Conservation (phyloP, 306 rosid species). For the Dalbergia cochinchinensis region DNA sequence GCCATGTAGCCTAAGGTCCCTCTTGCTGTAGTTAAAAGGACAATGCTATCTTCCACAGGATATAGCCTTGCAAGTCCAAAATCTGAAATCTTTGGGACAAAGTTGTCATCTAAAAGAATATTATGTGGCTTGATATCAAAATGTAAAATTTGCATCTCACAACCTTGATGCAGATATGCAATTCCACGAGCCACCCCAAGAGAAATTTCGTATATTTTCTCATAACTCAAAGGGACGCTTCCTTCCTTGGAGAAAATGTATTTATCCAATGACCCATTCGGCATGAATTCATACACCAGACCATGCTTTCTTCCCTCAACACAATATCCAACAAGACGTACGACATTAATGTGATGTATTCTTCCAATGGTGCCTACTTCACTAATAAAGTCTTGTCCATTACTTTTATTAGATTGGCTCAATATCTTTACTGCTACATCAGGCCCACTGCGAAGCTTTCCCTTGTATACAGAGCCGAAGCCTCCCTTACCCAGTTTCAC, state of each 20-base stretch:
- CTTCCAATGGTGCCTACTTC: constrained; percentile 43
- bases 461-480: constrained; percentile 28
- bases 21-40: constrained; percentile 32
- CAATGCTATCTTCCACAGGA: not conserved
- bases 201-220: constrained; percentile 24
- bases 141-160: constrained; percentile 43
- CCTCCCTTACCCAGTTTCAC: constrained; percentile 49
- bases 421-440: constrained; percentile 42
- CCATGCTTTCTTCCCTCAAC: constrained; percentile 23
- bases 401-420: not conserved
- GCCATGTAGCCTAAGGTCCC: constrained; percentile 44
- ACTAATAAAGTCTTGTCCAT: constrained; percentile 44
- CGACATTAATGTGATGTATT: constrained; percentile 35
- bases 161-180: constrained; percentile 39
- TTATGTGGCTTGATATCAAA: constrained; percentile 41
- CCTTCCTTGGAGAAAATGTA: constrained; percentile 25
- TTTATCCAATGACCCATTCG: constrained; percentile 47
- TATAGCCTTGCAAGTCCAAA: constrained; percentile 45
- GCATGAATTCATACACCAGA: constrained; percentile 45
- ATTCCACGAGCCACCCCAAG: constrained; percentile 41
- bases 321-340: constrained; percentile 32
- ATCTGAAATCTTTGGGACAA: constrained; percentile 40
- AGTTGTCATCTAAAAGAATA: constrained; percentile 14
- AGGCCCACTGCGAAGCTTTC: constrained; percentile 32
- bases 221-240: not conserved